Base-by-base conservation (phyloP, 176 grass and related monocot species). In the Carex scoparia region DNA sequence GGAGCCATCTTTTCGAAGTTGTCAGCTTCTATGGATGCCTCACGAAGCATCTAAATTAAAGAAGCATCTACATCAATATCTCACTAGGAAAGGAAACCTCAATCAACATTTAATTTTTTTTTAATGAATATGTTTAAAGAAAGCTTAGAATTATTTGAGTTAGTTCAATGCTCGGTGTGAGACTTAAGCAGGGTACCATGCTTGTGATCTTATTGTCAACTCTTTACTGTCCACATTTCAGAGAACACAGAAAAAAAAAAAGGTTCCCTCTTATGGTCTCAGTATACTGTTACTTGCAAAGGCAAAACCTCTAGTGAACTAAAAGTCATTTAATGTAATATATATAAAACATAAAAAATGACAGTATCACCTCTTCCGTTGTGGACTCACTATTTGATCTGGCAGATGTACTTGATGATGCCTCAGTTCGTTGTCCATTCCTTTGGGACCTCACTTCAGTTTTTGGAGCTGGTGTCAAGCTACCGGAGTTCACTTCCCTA, bases 41-140 rank as follows among this genome's bases (percentile, higher is more conserved):
- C 83, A n/a, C 84, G 57, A 79, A 88, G 84, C 75, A 86, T 90
- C 62, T 86, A 80, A 38, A 87, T 85, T 61, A 88, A 7, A 55
- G 76, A 57, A 44, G 13, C 54, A 80, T 94, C 86, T 55, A 73
- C 56, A 32, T 82, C 55, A 28, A 62, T 19, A 51, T 87, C 76
- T 56, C 75, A 62, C 87, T 94, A 48, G 18, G 23, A 23, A 23
- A 23, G 23, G 23, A 23, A 23, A 23, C 23, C 23, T 23, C 23
- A 23, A 23, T 23, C 23, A 23, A 23, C 23, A 23, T 23, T 23
- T 23, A 23, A 23, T 23, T 23, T 23, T 23, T 23, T 23, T 23
- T 23, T 23, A 23, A 23, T 23, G 23, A 23, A 23, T 23, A 23
- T 35, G 33, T 1, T 35, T 35, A 35, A 35, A 35, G 16, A 83